Conservation (phyloP, 345 rosid genomes). For the Moricandia moricandioides region DNA sequence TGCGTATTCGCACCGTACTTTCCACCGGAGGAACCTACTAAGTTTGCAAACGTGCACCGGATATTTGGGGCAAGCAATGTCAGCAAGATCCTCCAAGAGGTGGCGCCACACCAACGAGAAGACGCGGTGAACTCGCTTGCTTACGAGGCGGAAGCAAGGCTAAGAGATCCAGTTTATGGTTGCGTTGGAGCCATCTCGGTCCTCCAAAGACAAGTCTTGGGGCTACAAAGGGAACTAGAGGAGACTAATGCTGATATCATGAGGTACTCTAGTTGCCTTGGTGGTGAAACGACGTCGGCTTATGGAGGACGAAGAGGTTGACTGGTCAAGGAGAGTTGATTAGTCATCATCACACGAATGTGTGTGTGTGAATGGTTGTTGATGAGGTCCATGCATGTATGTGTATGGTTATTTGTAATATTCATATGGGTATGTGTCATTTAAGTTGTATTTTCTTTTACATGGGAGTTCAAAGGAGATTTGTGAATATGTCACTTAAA, state of each 20-base stretch:
- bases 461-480: not conserved
- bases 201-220: conserved; percentile 57
- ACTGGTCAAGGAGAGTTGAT: conserved; percentile 19
- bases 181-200: conserved; percentile 69
- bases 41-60: conserved; percentile 65
- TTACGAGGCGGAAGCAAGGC: conserved; percentile 69
- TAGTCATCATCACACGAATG: not conserved
- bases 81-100: conserved; percentile 61
- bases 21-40: conserved; percentile 68
- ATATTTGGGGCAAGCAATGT: conserved; percentile 75
- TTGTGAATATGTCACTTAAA: too few relatives aligned
- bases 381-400: not conserved
- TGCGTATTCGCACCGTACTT: conserved; percentile 70
- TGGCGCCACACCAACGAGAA: conserved; percentile 57
- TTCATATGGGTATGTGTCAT: not conserved
- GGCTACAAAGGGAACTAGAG: conserved; percentile 59
- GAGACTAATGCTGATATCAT: conserved; percentile 62
- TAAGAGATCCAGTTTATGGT: conserved; percentile 68
- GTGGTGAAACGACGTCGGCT: conserved; percentile 29
- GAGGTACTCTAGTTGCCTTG: conserved; percentile 38
- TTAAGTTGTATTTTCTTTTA: not conserved
- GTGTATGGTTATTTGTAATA: conserved; percentile 1
- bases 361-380: not conserved
- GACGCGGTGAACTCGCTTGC: conserved; percentile 68
- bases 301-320: conserved; percentile 28